These are phyloP conservation scores for Candida rishiriensis DNA, from an alignment of 805 yeast species.

Conservation along the genomic window DNA sequence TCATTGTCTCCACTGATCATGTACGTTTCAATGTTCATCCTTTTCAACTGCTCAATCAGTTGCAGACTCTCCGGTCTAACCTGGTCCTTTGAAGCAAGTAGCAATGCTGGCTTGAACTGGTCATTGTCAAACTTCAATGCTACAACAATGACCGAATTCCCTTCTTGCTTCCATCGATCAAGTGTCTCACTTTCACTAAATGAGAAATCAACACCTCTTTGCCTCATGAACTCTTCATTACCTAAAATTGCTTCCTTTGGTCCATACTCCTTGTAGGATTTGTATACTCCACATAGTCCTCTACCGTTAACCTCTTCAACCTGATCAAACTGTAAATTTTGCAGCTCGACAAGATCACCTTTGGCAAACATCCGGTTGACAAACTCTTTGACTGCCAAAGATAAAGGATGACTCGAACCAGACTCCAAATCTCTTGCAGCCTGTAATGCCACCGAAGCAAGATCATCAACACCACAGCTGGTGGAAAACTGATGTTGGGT, in stretches of 20 bases:
- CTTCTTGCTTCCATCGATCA: slow-evolving; percentile 53
- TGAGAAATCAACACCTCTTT: slow-evolving; percentile 37
- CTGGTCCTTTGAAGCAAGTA: slow-evolving; percentile 59
- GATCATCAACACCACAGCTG: slow-evolving; percentile 4
- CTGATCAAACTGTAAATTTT: slow-evolving; percentile 38
- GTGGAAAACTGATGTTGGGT: slow-evolving; percentile 41
- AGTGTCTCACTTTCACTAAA: slow-evolving; percentile 33
- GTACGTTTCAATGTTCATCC: slow-evolving; percentile 52
- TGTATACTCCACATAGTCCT: slow-evolving; percentile 48
- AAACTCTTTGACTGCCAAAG: slow-evolving; percentile 48
- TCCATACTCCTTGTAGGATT: slow-evolving; percentile 14
- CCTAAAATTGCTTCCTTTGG: slow-evolving; percentile 46
- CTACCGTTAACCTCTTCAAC: slow-evolving; percentile 56
- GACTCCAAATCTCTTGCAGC: slow-evolving; percentile 55
- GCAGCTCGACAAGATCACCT: slow-evolving; percentile 8
- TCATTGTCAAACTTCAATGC: slow-evolving; percentile 37
- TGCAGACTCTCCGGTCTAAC: slow-evolving; percentile 51
- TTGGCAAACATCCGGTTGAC: slow-evolving; percentile 20
- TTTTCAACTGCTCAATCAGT: slow-evolving; percentile 41
- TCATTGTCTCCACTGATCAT: slow-evolving; percentile 76
- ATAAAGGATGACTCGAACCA: slow-evolving; percentile 66
- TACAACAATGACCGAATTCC: slow-evolving; percentile 59
- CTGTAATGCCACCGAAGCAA: slow-evolving; percentile 36
- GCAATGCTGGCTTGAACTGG: slow-evolving; percentile 36
- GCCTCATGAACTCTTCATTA: slow-evolving; percentile 54